These are phyloP conservation scores for Fraxinus excelsior DNA, from an alignment of 257 asterid genomes.

Conservation along the genomic window DNA sequence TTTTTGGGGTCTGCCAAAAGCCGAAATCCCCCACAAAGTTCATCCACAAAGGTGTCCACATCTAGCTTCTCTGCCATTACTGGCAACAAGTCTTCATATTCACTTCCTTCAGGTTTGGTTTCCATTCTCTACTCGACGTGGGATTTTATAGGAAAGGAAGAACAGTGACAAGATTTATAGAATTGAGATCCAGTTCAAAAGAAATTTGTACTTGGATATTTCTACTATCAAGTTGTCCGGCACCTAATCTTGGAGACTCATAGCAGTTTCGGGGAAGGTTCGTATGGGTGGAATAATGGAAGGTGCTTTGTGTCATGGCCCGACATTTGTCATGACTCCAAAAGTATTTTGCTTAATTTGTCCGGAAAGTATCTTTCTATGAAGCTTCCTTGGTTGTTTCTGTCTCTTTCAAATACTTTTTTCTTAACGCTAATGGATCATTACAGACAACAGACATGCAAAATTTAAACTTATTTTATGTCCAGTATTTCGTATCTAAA, in stretches of 20 bases:
- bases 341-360: neutral
- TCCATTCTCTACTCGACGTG: conserved; percentile 20
- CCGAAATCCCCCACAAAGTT: conserved; percentile 57
- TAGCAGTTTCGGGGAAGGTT: neutral
- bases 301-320: neutral
- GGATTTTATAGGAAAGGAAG: neutral
- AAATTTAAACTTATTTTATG: too few species aligned
- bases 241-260: neutral
- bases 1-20: conserved; percentile 53
- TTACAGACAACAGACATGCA: too few species aligned
- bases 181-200: neutral
- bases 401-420: neutral
- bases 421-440: too few species aligned
- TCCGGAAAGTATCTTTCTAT: neutral
- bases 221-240: neutral
- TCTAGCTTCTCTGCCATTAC: conserved; percentile 83
- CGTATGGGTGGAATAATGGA: neutral
- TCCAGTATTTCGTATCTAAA: too few species aligned
- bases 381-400: neutral
- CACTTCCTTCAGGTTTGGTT: conserved; percentile 10
- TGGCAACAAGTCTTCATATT: conserved; percentile 59
- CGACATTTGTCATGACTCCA: neutral
- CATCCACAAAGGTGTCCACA: conserved; percentile 53
- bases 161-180: neutral
- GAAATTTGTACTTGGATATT: neutral